Base-by-base conservation (phyloP, 2,329 filamentous ascomycete species). In the Stachybotrys elegans region DNA sequence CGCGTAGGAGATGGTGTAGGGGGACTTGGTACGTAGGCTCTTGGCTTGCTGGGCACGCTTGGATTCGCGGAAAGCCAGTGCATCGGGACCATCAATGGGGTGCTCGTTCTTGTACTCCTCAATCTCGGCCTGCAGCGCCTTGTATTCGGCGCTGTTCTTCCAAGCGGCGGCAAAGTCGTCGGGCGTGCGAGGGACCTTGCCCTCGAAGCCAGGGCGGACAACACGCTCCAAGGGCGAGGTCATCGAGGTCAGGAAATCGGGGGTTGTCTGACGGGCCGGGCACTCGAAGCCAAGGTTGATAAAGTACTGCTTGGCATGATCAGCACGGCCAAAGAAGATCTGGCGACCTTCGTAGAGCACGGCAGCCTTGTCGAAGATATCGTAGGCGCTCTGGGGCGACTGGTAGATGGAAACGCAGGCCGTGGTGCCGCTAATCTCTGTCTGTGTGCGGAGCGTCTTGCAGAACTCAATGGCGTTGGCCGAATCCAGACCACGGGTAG, bases 271-370 rank as follows among this genome's bases (percentile, higher is more conserved):
- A 22, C 69, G 55, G 0, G 59, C 56, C 1, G 68, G 67, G 22
- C 62, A 84, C 11, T 77, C 68, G 48, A 86, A 88, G 0, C 84
- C 84, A 42, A 62, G 43, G 20, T 58, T 42, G 14, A 49, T 29
- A 22, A 62, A 62, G 16, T 60, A 61, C 8, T 49, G 34, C 38
- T 53, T 59, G 3, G 59, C 59, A 2, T 40, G 13, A 1, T 51
- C 43, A 0, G 54, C 51, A 2, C 43, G 42, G 1, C 58, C 58
- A 22, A 59, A 60, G 50, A 52, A 87, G 40, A 85, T 80, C 52
- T 84, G 82, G 42, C 78, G 76, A 3, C 83, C 84, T 50, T 85
- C 78, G 53, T 86, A 83, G 2, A 87, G 69, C 2, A 88, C 68
- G 4, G 83, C 61, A 0, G 79, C 83, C 57, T 86, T 87, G 63